Evolutionary conservation across 73 alveolate species (phyloP).

Genomic region (Diophrys appendiculata): DNA sequence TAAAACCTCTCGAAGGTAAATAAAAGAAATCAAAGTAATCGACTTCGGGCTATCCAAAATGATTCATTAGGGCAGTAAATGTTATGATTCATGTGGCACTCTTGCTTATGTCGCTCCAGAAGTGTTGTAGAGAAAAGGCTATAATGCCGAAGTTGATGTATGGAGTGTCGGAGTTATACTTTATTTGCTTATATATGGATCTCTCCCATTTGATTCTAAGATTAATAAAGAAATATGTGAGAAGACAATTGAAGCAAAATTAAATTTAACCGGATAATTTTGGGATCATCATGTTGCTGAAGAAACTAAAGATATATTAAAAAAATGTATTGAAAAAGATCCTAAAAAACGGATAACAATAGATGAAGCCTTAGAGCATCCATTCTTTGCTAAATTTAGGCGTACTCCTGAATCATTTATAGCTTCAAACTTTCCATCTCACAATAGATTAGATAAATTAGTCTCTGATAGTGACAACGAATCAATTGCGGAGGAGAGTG

Average conservation of each 20-base stretch:
- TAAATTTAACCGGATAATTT: not conserved
- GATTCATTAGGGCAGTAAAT: conserved; percentile 25
- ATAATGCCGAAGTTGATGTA: conserved; percentile 49
- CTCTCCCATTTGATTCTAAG: conserved; percentile 69
- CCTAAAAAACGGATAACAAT: conserved; percentile 29
- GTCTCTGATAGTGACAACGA: no score
- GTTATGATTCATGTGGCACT: conserved; percentile 58
- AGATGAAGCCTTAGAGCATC: conserved; percentile 37
- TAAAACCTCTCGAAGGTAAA: conserved; percentile 31
- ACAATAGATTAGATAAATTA: no score
- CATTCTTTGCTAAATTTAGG: conserved; percentile 23
- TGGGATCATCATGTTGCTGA: not conserved
- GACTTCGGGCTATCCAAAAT: conserved; percentile 63
- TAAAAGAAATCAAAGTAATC: conserved; percentile 56
- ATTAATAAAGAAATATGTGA: conserved; percentile 76
- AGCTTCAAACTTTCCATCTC: no score
- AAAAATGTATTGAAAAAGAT: conserved; percentile 6
- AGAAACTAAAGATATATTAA: conserved; percentile 41
- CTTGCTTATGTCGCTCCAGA: conserved; percentile 71
- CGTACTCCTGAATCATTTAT: no score
- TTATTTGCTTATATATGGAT: conserved; percentile 32
- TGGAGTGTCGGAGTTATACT: conserved; percentile 50
- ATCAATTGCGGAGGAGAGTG: no score
- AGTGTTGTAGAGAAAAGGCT: conserved; percentile 36
- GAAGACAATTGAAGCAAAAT: conserved; percentile 55